Evolutionary conservation across 176 grass and related monocot species (phyloP).

Genomic region (Cocos nucifera): DNA sequence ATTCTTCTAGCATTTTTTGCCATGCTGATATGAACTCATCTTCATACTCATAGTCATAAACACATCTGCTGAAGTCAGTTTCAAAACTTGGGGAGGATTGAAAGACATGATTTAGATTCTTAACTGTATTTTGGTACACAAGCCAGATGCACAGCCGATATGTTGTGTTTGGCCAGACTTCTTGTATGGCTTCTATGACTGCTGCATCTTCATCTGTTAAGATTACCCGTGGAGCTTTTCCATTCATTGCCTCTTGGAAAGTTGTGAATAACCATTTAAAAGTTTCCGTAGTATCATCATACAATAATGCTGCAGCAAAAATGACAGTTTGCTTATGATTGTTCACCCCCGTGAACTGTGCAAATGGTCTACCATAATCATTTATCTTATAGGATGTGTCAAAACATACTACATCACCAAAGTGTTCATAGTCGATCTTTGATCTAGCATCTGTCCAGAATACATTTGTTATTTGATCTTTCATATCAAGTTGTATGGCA

Average conservation of each 20-base stretch:
- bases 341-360: conserved; percentile 21
- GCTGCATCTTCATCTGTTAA: conserved; percentile 31
- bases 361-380: conserved; percentile 24
- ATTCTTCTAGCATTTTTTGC: conserved; percentile 26
- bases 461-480: conserved; percentile 38
- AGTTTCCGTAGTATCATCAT: conserved; percentile 26
- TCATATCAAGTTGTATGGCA: conserved; percentile 29
- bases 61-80: conserved; percentile 27
- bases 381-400: conserved; percentile 27
- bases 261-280: conserved; percentile 37
- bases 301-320: conserved; percentile 29
- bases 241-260: conserved; percentile 28
- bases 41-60: conserved; percentile 34
- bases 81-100: conserved; percentile 27
- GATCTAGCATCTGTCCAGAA: conserved; percentile 35
- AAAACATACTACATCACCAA: conserved; percentile 34
- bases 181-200: conserved; percentile 16
- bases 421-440: conserved; percentile 27
- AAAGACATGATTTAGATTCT: conserved; percentile 25
- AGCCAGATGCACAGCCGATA: conserved; percentile 21
- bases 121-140: conserved; percentile 18
- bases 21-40: conserved; percentile 25
- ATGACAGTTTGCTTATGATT: conserved; percentile 30
- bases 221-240: conserved; percentile 18
- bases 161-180: conserved; percentile 24